Evolutionary conservation across 441 rosid genomes (phyloP).

Genomic region (Populus trichocarpa): DNA sequence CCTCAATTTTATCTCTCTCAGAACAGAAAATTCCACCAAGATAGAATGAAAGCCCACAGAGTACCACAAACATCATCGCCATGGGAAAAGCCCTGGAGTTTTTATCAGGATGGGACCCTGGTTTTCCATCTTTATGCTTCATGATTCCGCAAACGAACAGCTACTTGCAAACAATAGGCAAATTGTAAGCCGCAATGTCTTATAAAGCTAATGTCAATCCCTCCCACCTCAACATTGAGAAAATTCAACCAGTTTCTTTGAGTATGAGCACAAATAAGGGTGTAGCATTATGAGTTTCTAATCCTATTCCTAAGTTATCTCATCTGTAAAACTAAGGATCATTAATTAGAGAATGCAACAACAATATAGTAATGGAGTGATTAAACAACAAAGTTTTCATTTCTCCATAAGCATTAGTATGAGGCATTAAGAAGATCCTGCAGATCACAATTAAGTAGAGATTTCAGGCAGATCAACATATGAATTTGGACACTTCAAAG

Average conservation of each 20-base stretch:
- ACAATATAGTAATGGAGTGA: not conserved
- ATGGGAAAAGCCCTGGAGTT: constrained; percentile 46
- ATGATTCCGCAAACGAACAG: constrained; percentile 28
- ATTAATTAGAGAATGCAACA: not conserved
- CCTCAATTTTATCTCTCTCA: constrained; percentile 40
- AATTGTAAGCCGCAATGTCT: constrained; percentile 7
- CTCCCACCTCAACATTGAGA: not conserved
- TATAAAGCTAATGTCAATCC: not conserved
- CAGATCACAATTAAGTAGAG: not conserved
- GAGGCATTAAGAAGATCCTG: not conserved
- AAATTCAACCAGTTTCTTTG: not conserved
- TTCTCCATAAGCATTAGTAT: not conserved
- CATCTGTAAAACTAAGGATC: not conserved
- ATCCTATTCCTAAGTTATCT: not conserved
- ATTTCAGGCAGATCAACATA: not conserved
- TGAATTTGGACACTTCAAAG: not conserved
- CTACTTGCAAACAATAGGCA: constrained; percentile 28
- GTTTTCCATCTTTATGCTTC: constrained; percentile 88
- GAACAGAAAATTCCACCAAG: constrained; percentile 85
- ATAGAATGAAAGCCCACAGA: constrained; percentile 86
- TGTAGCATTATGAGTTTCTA: not conserved
- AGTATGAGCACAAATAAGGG: not conserved
- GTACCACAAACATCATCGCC: constrained; percentile 42
- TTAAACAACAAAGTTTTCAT: not conserved
- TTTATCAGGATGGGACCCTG: constrained; percentile 41